A percentile compares a stretch with the other conserved stretches of the same genome.
Evolutionary conservation across 1,284 basidiomycete species (phyloP).

Genomic region (Mycosarcoma mackinlayi): DNA sequence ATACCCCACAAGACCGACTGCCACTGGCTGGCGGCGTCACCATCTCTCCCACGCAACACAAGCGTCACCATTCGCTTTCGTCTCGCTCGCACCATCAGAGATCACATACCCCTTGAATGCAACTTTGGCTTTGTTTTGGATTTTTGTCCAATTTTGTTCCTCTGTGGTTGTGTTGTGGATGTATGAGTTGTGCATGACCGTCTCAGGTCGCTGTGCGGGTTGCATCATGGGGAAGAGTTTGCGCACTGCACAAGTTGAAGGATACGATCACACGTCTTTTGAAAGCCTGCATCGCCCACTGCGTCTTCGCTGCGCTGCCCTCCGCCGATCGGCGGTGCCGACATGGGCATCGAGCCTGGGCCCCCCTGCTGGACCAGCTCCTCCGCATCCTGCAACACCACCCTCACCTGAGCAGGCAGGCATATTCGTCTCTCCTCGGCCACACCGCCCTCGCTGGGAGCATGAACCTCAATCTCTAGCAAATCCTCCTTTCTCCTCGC

Average conservation of each 20-base stretch:
- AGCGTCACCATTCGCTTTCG: constrained; percentile 29
- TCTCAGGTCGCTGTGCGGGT: too few species aligned
- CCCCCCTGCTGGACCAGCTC: not conserved
- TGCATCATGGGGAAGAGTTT: too few species aligned
- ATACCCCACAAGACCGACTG: constrained; percentile 11
- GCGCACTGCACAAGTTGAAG: constrained; percentile 17
- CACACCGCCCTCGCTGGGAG: constrained; percentile 2
- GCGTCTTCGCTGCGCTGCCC: too few species aligned
- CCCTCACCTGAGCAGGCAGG: constrained; percentile 23
- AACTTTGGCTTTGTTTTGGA: not conserved
- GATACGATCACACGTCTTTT: constrained; percentile 6
- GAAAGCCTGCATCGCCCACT: not conserved
- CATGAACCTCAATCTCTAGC: constrained; percentile 32
- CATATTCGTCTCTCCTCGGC: constrained; percentile 9
- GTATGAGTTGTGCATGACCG: not conserved
- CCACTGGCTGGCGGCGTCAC: constrained; percentile 14
- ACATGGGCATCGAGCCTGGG: constrained; percentile 1
- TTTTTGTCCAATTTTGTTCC: not conserved
- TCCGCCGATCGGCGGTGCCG: not conserved
- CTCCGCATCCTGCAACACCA: constrained; percentile 29
- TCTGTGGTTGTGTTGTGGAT: not conserved
- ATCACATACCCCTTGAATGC: constrained; percentile 23
- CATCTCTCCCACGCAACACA: constrained; percentile 3
- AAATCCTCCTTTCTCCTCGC: constrained; percentile 29
- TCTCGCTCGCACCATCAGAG: constrained; percentile 38